A percentile compares a stretch with the other conserved stretches of the same genome.
These are phyloP conservation scores for Quercus engelmannii DNA, from an alignment of 306 rosid species.

Conservation along the genomic window DNA sequence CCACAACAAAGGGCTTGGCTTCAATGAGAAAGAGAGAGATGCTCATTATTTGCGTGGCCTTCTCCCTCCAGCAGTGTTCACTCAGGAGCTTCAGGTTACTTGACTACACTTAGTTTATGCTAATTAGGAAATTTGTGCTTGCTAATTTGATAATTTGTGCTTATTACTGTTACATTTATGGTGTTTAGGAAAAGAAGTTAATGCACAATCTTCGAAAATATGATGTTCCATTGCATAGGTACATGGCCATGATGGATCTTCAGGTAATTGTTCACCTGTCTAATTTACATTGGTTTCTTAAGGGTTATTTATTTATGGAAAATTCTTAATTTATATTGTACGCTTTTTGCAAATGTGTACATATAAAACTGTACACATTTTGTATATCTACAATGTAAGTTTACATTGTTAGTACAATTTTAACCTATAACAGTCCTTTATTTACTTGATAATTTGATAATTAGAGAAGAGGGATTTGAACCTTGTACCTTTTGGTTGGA, in stretches of 20 bases:
- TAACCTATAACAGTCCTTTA: too few species aligned
- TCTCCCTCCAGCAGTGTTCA: conserved; percentile 69
- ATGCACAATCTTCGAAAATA: conserved; percentile 88
- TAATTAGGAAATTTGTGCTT: not conserved
- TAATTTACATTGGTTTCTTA: not conserved
- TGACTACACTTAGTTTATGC: not conserved
- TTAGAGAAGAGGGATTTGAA: too few species aligned
- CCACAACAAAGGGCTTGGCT: conserved; percentile 93
- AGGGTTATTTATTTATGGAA: not conserved
- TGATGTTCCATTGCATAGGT: conserved; percentile 85
- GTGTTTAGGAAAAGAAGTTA: conserved; percentile 68
- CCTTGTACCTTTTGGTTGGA: too few species aligned
- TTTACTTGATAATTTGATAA: too few species aligned
- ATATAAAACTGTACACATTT: too few species aligned
- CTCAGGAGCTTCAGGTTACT: conserved; percentile 85
- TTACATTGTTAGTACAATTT: too few species aligned
- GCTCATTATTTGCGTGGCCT: conserved; percentile 96
- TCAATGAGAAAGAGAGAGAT: conserved; percentile 83
- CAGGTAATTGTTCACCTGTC: conserved; percentile 48
- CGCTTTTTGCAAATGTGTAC: too few species aligned
- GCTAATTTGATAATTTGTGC: not conserved
- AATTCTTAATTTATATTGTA: too few species aligned
- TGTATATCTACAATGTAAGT: too few species aligned
- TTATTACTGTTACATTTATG: not conserved
- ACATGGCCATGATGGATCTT: conserved; percentile 96